Evolutionary conservation across 805 yeast genomes (phyloP).

Genomic region (Teunomyces kruisii): DNA sequence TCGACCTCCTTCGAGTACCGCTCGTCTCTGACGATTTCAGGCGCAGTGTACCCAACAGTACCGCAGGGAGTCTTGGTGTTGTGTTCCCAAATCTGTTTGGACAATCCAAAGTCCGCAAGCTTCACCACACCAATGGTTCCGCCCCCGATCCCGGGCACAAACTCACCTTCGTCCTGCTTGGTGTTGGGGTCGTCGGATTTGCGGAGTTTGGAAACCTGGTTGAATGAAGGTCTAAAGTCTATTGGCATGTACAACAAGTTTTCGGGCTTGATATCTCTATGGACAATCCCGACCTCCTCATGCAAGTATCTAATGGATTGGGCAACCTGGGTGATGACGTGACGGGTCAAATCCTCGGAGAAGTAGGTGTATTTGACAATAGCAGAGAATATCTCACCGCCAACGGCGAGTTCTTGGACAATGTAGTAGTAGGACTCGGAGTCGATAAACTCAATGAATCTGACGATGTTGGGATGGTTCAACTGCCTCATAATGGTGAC

Average conservation of each 20-base stretch:
- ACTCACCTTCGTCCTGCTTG: conserved; percentile 86
- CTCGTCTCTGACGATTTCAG: conserved; percentile 94
- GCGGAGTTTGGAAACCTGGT: conserved; percentile 42
- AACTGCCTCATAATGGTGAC: conserved; percentile 71
- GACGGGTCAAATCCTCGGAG: conserved; percentile 64
- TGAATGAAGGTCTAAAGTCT: conserved; percentile 44
- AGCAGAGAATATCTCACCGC: conserved; percentile 80
- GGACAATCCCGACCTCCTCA: conserved; percentile 73
- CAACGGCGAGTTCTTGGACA: conserved; percentile 69
- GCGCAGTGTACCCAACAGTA: conserved; percentile 97
- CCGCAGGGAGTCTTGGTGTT: conserved; percentile 98
- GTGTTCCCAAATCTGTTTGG: conserved; percentile 84
- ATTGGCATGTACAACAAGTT: conserved; percentile 67
- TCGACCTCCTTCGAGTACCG: conserved; percentile 91
- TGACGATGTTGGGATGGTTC: conserved; percentile 62
- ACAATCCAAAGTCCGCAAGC: conserved; percentile 92
- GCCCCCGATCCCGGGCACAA: conserved; percentile 78
- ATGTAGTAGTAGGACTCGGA: conserved; percentile 61
- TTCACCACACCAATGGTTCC: conserved; percentile 90
- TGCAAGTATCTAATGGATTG: conserved; percentile 68
- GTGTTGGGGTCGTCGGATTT: conserved; percentile 66
- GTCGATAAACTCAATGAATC: conserved; percentile 65
- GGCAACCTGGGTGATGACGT: conserved; percentile 62
- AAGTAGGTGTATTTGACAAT: conserved; percentile 77
- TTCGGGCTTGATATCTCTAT: conserved; percentile 82